Evolutionary conservation across 495 filamentous ascomycete genomes (phyloP), one percentile per base, ranked within the genome.

Genomic region (Aspergillus panamensis): DNA sequence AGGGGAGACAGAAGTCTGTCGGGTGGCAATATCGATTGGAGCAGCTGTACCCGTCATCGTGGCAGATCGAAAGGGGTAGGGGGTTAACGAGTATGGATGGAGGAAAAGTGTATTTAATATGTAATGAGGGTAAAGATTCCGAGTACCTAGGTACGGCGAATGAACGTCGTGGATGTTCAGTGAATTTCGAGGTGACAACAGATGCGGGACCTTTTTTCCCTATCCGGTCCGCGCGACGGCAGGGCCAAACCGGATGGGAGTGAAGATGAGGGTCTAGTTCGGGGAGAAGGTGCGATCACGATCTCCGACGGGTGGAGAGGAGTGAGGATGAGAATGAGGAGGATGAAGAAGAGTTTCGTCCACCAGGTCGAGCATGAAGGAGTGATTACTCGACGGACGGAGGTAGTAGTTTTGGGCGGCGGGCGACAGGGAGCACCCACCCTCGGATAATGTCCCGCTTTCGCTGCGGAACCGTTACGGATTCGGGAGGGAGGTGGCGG

Each of bases 21-120:
- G 80, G 55, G 82, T 78, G 69, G 82, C 74, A 67, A 88, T 87
- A 71, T 88, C 80, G 64, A 89, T 87, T 21, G 86, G 86, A 55
- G 80, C 70, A 53, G 82, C 79, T 56, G 71, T 60, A 61, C 74
- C 76, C 49, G 74, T 76, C 82, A 85, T 86, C 47, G 62, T 73
- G 71, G 49, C 31, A 54, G 63, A 60, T 37, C 17, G 43, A 20
- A 64, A 39, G 25, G 25, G 5, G 5, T 25, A 25, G 25, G 25
- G 25, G 5, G 25, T 2, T 25, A 25, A 25, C 25, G 32, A 25
- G 20, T 14, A 19, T 29, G 59, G 33, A 82, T 47, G 81, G 70
- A 58, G 73, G 73, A 55, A 80, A 75, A 61, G 63, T 66, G 58
- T 63, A 65, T 49, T 21, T 6, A 29, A 17, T 21, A 20, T 30